Evolutionary conservation across 352 stramenopile species (phyloP).

Genomic region (Stephanocyclus meneghinianus): DNA sequence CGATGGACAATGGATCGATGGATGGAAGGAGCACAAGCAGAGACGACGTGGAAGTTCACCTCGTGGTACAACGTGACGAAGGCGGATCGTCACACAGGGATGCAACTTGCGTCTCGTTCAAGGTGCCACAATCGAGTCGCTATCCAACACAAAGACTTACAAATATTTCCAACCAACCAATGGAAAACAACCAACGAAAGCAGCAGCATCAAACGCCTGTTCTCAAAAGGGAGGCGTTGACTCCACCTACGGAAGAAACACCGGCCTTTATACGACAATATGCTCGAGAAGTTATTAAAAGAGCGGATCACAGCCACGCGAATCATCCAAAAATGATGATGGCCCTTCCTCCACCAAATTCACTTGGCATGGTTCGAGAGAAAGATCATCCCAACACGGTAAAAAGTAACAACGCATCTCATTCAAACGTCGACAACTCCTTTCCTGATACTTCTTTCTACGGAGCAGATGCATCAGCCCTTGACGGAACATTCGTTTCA

Average conservation of each 20-base stretch:
- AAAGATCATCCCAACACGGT: background rate
- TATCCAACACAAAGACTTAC: constrained; percentile 6
- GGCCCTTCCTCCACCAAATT: constrained; percentile 21
- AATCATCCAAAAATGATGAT: background rate
- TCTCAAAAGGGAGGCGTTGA: background rate
- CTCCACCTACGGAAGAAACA: constrained; percentile 27
- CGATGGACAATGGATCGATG: constrained; percentile 1
- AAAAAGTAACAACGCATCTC: background rate
- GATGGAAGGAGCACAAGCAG: background rate
- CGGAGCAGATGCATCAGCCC: constrained; percentile 39
- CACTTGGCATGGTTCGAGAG: constrained; percentile 20
- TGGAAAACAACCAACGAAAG: background rate
- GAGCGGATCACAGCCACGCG: constrained; percentile 3
- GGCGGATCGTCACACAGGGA: background rate
- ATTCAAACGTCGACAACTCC: background rate
- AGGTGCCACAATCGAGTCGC: background rate
- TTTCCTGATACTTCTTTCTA: constrained; percentile 34
- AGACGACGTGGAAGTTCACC: background rate
- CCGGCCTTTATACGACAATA: constrained; percentile 40
- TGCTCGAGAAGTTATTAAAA: constrained; percentile 19
- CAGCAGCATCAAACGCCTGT: constrained; percentile 5
- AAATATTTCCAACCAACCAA: background rate
- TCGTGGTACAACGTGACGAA: background rate
- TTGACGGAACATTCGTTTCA: constrained; percentile 48
- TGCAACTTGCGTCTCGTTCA: constrained; percentile 2